phyloP scores from a whole-genome alignment of 176 grass and related monocot species.

The Calamus simplicifolius region DNA sequence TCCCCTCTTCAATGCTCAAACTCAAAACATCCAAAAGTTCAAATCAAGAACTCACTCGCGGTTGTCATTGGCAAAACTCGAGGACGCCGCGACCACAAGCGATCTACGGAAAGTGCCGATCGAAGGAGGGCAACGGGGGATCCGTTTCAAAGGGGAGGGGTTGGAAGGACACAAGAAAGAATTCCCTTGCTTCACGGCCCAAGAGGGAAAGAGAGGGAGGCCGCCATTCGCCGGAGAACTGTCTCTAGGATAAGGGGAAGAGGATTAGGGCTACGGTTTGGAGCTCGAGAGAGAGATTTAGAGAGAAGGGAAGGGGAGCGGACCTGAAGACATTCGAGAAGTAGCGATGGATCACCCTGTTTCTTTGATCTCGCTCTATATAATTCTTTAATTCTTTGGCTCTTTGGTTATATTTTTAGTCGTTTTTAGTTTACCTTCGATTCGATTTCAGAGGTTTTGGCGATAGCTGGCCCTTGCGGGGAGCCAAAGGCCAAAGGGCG shows the following conservation, averaged over 20 bases:
- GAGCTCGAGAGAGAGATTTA: too few relatives aligned
- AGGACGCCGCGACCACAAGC: conserved; percentile 17
- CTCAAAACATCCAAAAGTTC: not conserved
- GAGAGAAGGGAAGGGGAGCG: not conserved
- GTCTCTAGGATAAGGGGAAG: not conserved
- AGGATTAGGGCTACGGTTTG: not conserved
- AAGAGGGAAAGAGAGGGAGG: conserved; percentile 3
- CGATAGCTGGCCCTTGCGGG: too few relatives aligned
- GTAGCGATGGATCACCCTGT: not conserved
- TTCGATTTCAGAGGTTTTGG: too few relatives aligned
- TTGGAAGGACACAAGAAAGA: too few relatives aligned
- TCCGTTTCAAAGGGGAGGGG: not conserved
- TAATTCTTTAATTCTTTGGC: not conserved
- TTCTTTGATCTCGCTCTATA: not conserved
- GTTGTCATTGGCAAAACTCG: conserved; percentile 22
- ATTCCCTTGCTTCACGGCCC: too few relatives aligned
- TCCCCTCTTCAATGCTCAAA: not conserved
- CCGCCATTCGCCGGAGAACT: conserved; percentile 27
- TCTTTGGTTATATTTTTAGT: not conserved
- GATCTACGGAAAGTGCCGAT: conserved; percentile 12
- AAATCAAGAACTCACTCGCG: conserved; percentile 25
- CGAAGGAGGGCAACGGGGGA: not conserved
- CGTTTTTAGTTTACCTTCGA: too few relatives aligned
- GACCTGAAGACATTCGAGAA: conserved; percentile 15
- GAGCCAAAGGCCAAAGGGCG: too few relatives aligned